Evolutionary conservation across 2,329 filamentous ascomycete species (phyloP).

Genomic region (Aspergillus fumigatus): DNA sequence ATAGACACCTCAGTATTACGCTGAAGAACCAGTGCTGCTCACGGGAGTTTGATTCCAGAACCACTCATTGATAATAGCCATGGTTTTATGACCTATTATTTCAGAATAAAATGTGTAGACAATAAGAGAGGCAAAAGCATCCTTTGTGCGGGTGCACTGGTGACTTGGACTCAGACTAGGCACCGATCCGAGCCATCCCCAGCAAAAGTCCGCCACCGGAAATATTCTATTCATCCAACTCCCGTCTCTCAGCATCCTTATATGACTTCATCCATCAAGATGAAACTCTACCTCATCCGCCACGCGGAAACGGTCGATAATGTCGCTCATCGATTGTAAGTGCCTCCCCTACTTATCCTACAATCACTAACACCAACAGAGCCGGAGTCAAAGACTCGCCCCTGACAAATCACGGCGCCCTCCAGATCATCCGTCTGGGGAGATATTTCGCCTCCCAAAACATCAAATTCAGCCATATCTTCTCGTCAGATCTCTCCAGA

Average conservation of each 20-base stretch:
- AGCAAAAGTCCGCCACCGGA: not conserved
- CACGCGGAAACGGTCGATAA: not conserved
- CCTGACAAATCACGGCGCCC: not conserved
- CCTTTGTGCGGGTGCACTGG: too few species aligned
- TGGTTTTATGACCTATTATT: too few species aligned
- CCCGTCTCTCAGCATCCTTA: not conserved
- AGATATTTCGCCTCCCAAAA: not conserved
- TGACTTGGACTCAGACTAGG: too few species aligned
- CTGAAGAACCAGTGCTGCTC: too few species aligned
- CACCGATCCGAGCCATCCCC: not conserved
- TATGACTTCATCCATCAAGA: not conserved
- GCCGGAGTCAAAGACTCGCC: not conserved
- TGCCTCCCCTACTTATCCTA: not conserved
- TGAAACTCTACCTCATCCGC: not conserved
- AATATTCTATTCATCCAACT: not conserved
- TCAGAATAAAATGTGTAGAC: too few species aligned
- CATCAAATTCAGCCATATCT: not conserved
- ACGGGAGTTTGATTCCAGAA: too few species aligned
- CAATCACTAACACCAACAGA: not conserved
- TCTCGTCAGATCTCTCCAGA: not conserved
- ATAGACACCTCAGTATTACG: too few species aligned
- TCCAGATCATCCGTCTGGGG: not conserved
- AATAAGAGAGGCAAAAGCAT: too few species aligned
- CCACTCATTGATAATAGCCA: too few species aligned
- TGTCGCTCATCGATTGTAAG: not conserved